These are phyloP conservation scores for Geotrichum reessii DNA, from an alignment of 1,139 yeast genomes.

Conservation along the genomic window DNA sequence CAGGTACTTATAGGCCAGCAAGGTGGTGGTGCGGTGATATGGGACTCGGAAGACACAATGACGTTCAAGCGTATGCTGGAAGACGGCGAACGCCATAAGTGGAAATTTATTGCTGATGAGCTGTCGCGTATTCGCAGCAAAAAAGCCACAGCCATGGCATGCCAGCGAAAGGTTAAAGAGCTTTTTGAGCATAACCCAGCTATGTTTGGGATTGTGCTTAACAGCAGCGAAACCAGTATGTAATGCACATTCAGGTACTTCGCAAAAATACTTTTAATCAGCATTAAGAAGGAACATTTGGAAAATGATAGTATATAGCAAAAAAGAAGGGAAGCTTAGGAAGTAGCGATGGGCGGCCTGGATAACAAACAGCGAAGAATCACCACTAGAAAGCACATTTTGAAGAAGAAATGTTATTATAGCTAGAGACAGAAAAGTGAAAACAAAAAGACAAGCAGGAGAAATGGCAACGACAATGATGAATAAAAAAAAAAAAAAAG, in stretches of 20 bases:
- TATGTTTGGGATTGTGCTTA: conserved; percentile 46
- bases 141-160: conserved; percentile 48
- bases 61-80: conserved; percentile 52
- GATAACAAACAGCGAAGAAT: neutral
- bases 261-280: neutral
- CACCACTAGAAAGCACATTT: neutral
- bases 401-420: neutral
- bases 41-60: conserved; percentile 56
- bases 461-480: neutral
- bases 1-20: conserved; percentile 81
- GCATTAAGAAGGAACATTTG: too few species aligned
- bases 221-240: neutral
- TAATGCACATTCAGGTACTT: neutral
- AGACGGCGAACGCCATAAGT: conserved; percentile 65
- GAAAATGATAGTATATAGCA: too few species aligned
- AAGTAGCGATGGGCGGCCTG: neutral
- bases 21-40: conserved; percentile 63
- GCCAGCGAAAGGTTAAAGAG: conserved; percentile 51
- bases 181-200: conserved; percentile 54
- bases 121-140: conserved; percentile 56
- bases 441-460: neutral
- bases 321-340: neutral
- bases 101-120: conserved; percentile 59
- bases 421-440: neutral
- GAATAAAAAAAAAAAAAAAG: neutral